phyloP scores from a whole-genome alignment of 1,284 basidiomycete genomes.

The Cryptococcus maquisensis region DNA sequence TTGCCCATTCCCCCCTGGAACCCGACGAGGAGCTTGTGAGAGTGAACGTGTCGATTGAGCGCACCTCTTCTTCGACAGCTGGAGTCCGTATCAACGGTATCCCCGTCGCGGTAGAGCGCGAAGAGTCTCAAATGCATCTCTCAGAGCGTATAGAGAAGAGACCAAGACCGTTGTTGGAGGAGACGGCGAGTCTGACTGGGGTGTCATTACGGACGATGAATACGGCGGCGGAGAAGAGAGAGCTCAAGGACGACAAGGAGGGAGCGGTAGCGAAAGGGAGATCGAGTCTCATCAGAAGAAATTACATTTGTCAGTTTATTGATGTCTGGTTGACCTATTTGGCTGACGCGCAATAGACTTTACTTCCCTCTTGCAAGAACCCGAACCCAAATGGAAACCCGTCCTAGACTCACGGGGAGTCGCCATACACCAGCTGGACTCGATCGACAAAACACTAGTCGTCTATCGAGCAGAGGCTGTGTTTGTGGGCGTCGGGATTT shows the following conservation, averaged over 20 bases:
- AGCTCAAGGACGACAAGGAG: conserved; percentile 53
- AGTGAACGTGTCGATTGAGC: conserved; percentile 71
- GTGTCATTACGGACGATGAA: conserved; percentile 37
- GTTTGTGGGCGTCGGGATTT: conserved; percentile 91
- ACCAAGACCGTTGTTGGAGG: conserved; percentile 31
- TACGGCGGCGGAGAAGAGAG: conserved; percentile 18
- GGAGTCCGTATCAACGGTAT: conserved; percentile 77
- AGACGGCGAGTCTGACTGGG: conserved; percentile 40
- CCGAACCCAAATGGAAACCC: conserved; percentile 91
- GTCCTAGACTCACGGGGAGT: conserved; percentile 83
- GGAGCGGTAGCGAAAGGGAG: conserved; percentile 70
- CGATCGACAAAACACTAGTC: conserved; percentile 93
- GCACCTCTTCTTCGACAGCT: conserved; percentile 54
- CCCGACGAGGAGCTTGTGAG: conserved; percentile 64
- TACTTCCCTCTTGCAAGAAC: conserved; percentile 92
- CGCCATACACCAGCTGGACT: conserved; percentile 90
- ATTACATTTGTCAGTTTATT: conserved; percentile 68
- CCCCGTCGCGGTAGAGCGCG: conserved; percentile 60
- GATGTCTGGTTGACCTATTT: conserved; percentile 6
- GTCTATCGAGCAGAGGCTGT: conserved; percentile 96
- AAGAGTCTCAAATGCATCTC: conserved; percentile 16
- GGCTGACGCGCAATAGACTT: conserved; percentile 58
- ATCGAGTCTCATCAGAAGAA: conserved; percentile 75
- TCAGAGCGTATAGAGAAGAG: not conserved
- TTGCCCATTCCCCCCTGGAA: conserved; percentile 64